Evolutionary conservation across 2,329 filamentous ascomycete genomes (phyloP), one percentile per base, ranked within the genome.

Genomic region (Talaromyces marneffei): DNA sequence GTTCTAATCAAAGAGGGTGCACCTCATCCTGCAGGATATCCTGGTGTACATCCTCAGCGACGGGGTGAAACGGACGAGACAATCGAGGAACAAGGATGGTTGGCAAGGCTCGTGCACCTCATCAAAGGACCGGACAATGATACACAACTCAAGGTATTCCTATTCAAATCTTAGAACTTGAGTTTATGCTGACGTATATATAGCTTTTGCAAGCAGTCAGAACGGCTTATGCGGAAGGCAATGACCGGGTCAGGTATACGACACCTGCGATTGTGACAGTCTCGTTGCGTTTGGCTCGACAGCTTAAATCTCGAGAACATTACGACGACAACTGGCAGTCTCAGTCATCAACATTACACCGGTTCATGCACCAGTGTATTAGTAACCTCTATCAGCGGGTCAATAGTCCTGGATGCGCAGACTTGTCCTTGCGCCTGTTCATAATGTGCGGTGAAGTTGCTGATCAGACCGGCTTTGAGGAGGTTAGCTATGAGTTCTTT

Each of bases 401-500:
- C 48, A 91, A 88, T 53, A 91, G 87, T 65, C 80, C 87, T 8
- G 90, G 89, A 27, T 89, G 91, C 12, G 91, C 93, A 0, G 94
- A 99, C 72, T 84, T 99, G 20, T 87, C 91, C 0, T 83, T 99
- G 54, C 89, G 94, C 2, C 81, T 97, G 16, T 99, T 97, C 73
- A 88, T 94, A 68, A 87, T 90, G 44, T 95, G 92, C 70, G 94
- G 94, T 23, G 92, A 97, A 78, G 89, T 95, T 33, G 92, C 94
- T 10, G 92, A 97, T 69, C 88, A 94, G 75, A 91, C 87, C 10
- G 90, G 89, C 2, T 95, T 96, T 67, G 93, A 99, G 73, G 94
- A 99, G 77, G 91, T 96, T 44, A 90, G 92, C 10, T 99, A 99
- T 74, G 94, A 99, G 72, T 99, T 95, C 79, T 97, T 97, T 69